Conservation (phyloP, 768 basidiomycete species). For the Russula emetica region DNA sequence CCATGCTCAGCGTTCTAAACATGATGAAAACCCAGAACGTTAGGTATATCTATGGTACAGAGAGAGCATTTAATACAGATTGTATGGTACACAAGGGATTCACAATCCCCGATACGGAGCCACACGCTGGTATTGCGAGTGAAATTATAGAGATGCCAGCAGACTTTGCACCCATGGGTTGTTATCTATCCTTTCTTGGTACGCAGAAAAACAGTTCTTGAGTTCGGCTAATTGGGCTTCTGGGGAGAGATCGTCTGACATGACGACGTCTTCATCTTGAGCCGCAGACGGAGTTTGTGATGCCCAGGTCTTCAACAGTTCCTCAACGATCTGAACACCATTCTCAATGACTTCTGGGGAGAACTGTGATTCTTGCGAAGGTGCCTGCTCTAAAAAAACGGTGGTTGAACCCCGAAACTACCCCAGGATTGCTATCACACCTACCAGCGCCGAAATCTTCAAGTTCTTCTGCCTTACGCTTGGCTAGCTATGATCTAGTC, state of each 20-base stretch:
- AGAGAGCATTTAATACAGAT: background rate
- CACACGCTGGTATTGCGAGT: background rate
- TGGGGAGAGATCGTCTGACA: conserved; percentile 42
- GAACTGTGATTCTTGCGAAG: conserved; percentile 42
- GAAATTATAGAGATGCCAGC: conserved; percentile 40
- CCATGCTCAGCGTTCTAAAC: background rate
- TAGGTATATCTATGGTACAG: conserved; percentile 4
- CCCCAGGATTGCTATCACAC: conserved; percentile 3
- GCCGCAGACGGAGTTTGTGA: conserved; percentile 34
- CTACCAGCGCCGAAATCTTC: conserved; percentile 71
- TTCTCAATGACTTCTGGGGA: conserved; percentile 62
- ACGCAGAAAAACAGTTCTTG: conserved; percentile 58
- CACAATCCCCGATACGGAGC: background rate
- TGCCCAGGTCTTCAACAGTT: conserved; percentile 69
- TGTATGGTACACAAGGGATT: background rate
- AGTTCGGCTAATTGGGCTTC: conserved; percentile 45
- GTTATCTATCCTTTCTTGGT: conserved; percentile 62
- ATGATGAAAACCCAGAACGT: background rate
- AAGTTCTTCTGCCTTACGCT: conserved; percentile 85
- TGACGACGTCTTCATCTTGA: conserved; percentile 45
- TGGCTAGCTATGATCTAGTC: conserved; percentile 59
- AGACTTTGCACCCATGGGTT: conserved; percentile 76
- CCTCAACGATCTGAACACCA: conserved; percentile 76
- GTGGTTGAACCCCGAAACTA: background rate
- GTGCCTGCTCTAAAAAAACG: conserved; percentile 29